Conservation (phyloP, 805 yeast species). For the Jamesozyma hellenica region DNA sequence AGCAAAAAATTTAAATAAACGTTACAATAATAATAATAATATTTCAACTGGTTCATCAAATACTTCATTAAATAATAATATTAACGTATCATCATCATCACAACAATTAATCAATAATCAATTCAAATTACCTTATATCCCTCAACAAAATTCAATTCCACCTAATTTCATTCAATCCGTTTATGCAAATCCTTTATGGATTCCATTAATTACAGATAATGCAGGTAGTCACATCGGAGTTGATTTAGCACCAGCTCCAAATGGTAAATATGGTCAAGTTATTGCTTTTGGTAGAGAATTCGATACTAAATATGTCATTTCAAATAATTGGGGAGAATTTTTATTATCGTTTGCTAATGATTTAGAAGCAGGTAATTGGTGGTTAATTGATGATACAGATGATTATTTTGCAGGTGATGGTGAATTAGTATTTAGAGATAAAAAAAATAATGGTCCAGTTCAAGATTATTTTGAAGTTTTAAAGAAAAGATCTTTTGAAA, state of each 20-base stretch:
- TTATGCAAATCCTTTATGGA: slow-evolving; percentile 88
- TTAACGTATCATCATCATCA: slow-evolving; percentile 4
- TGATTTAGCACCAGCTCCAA: slow-evolving; percentile 73
- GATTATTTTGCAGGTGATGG: slow-evolving; percentile 67
- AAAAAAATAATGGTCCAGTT: slow-evolving; percentile 39
- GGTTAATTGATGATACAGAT: slow-evolving; percentile 53
- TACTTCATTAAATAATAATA: slow-evolving; percentile 5
- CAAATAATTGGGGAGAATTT: slow-evolving; percentile 85
- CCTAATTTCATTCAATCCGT: slow-evolving; percentile 60
- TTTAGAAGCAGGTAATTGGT: slow-evolving; percentile 74
- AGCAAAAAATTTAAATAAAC: slow-evolving; percentile 35
- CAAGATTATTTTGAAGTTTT: slow-evolving; percentile 34
- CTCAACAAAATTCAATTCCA: slow-evolving; percentile 63
- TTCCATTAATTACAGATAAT: slow-evolving; percentile 79
- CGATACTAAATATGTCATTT: slow-evolving; percentile 79
- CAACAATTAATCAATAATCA: slow-evolving; percentile 10
- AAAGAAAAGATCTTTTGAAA: slow-evolving; percentile 26
- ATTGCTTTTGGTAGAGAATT: slow-evolving; percentile 90
- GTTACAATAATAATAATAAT: slow-evolving; percentile 3
- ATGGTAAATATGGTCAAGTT: slow-evolving; percentile 82
- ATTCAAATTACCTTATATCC: slow-evolving; percentile 34
- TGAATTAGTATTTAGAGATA: slow-evolving; percentile 60
- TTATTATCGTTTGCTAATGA: slow-evolving; percentile 75
- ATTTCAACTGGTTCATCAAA: slow-evolving; percentile 13
- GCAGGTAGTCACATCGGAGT: slow-evolving; percentile 88